Evolutionary conservation across 164 flowering plant genomes (phyloP), one percentile per base, ranked within the genome.

Genomic region (Euptelea pleiosperma): DNA sequence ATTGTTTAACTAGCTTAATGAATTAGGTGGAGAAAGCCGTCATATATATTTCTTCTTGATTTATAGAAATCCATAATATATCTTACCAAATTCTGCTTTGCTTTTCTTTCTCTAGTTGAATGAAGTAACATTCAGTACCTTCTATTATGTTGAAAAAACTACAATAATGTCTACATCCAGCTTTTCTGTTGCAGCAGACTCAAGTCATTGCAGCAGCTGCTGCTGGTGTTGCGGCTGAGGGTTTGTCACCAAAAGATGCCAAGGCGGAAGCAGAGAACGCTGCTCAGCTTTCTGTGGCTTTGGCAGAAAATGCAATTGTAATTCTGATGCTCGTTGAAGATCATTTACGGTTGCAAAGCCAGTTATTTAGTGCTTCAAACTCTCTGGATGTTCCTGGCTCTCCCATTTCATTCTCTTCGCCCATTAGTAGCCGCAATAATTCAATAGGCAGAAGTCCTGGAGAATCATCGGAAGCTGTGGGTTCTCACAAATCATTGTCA

Each of bases 191-290:
- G 57, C 70, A 40, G 68, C 91, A 94, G 99, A 94, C 96, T 67
- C 96, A 94, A 83, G 86, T 94, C 58, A 94, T 94, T 80, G 99
- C 99, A 65, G 96, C 97, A 25, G 99, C 97, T 2, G 92, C 99
- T 66, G 99, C 99, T 81, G 98, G 96, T 70, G 98, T 91, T 70
- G 99, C 97, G 21, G 93, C 99, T 49, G 97, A 78, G 75, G 92
- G 98, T 46, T 75, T 91, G 64, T 78, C 97, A 31, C 97, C 99
- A 28, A 68, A 62, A 69, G 86, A 76, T 61, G 79, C 99, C 19
- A 94, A 79, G 78, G 78, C 71, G 33, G 96, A 84, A 75, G 99
- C 98, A 56, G 96, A 89, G 39, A 81, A 77, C 84, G 97, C 96
- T 63, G 88, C 99, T 40, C 97, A 91, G 74, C 96, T 89, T 67